phyloP scores from a whole-genome alignment of 352 stramenopile species.

The Globisporangium barbulae region DNA sequence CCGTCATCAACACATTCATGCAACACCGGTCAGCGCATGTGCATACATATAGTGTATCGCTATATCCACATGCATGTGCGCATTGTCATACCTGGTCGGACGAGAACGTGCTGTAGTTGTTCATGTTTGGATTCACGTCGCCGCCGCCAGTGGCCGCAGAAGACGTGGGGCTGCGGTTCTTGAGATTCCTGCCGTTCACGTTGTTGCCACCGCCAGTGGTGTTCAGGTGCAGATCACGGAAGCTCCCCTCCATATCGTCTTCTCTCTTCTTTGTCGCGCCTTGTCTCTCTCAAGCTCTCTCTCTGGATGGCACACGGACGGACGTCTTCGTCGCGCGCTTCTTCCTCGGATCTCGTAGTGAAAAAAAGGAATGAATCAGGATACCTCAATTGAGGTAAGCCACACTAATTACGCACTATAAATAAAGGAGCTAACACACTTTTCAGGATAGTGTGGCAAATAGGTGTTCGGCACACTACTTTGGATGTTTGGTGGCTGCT shows the following conservation, averaged over 20 bases:
- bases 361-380: slow-evolving; percentile 15
- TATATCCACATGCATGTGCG: neutral
- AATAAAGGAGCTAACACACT: neutral
- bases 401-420: neutral
- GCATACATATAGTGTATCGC: neutral
- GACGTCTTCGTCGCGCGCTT: neutral
- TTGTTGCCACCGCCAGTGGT: slow-evolving; percentile 13
- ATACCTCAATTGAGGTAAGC: neutral
- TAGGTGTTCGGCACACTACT: neutral
- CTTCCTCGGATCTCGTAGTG: slow-evolving; percentile 3
- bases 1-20: neutral
- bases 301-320: neutral
- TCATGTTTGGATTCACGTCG: slow-evolving; percentile 26
- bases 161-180: slow-evolving; percentile 18
- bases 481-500: too few species aligned
- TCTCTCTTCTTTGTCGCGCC: neutral
- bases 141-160: slow-evolving; percentile 14
- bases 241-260: slow-evolving; percentile 35
- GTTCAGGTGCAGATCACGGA: slow-evolving; percentile 22
- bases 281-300: neutral
- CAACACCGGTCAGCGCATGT: neutral
- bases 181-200: slow-evolving; percentile 20
- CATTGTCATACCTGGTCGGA: slow-evolving; percentile 40
- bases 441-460: neutral
- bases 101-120: slow-evolving; percentile 76